Base-by-base conservation (phyloP, 345 rosid genomes). In the Aquilaria yunnanensis region DNA sequence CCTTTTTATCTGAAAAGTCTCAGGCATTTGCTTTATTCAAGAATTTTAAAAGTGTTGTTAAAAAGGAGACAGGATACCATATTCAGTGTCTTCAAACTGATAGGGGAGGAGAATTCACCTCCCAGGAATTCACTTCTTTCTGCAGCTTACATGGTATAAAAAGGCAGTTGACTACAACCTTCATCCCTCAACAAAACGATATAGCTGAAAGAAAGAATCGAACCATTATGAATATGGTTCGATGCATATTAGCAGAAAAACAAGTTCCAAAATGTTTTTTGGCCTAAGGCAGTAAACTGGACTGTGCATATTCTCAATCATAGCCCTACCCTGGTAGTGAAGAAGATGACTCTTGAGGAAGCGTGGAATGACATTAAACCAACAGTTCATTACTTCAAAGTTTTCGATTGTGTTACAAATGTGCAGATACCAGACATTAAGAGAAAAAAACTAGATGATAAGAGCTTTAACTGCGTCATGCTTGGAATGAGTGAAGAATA, bases 151-250 rank as follows among this genome's bases (percentile, higher is more conserved):
- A 49, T 3, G 64, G 55, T 5, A 61, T 61, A 2, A 31, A 12
- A 14, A 31, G 56, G 30, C 56, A 61, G 10, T 7, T 61, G 30
- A 61, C 56, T 13, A 10, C 14, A 0, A 11, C 56, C 23, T 32
- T 48, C n/a, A 50, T 43, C 14, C 46, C 31, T 2, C 47, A 61
- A 48, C 34, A 60, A 29, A 60, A 60, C 2, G 45, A 16, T 8
- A 37, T 60, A 10, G 64, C 45, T 13, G 51, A 65, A 32, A 31
- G 69, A 32, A 65, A 48, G 32, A 65, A 65, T 57, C 34, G 55
- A 6, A 65, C 54, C 10, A 8, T 55, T 14, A 46, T 65, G 68
- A 30, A 55, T 9, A 29, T 56, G 53, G 55, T 56, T 31, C 23
- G 31, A 23, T 52, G 47, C 2, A 6, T 68, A 14, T 41, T 68